phyloP scores from a whole-genome alignment of 208 protist genomes.

The Acanthamoeba quina region DNA sequence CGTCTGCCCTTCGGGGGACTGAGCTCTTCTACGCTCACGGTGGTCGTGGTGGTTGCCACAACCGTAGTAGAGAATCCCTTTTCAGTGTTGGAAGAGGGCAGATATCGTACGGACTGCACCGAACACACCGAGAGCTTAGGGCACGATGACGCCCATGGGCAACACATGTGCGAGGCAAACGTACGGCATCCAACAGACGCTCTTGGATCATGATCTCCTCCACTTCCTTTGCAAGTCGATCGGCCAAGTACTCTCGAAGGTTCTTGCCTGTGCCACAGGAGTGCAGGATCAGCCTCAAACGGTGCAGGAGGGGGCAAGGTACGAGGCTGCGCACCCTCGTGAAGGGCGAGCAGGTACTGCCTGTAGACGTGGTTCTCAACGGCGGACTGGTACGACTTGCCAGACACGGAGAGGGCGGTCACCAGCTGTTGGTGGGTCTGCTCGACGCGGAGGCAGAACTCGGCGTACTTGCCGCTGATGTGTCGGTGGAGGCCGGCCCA shows the following conservation, averaged over 20 bases:
- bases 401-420: not conserved
- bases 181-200: not conserved
- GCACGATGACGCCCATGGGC: not conserved
- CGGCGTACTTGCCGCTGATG: slow-evolving; percentile 12
- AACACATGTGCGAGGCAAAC: not conserved
- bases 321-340: not conserved
- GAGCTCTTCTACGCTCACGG: too few relatives aligned
- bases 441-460: not conserved
- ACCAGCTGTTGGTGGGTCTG: not conserved
- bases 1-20: too few relatives aligned
- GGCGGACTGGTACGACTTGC: not conserved
- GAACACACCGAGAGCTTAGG: not conserved
- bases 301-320: not conserved
- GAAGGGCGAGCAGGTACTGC: not conserved
- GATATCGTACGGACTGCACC: not conserved
- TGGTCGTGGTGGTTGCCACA: too few relatives aligned
- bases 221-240: not conserved
- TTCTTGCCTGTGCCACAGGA: not conserved
- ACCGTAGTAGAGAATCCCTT: not conserved
- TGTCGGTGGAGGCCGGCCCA: slow-evolving; percentile 1
- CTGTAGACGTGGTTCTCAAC: not conserved
- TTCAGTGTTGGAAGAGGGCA: not conserved
- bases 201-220: slow-evolving; percentile 10
- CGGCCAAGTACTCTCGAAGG: not conserved
- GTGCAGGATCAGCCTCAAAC: not conserved